Percentiles rank a stretch among this genome's conserved stretches.
phyloP scores from a whole-genome alignment of 1,284 basidiomycete genomes.

The Apiotrichum veenhuisii region DNA sequence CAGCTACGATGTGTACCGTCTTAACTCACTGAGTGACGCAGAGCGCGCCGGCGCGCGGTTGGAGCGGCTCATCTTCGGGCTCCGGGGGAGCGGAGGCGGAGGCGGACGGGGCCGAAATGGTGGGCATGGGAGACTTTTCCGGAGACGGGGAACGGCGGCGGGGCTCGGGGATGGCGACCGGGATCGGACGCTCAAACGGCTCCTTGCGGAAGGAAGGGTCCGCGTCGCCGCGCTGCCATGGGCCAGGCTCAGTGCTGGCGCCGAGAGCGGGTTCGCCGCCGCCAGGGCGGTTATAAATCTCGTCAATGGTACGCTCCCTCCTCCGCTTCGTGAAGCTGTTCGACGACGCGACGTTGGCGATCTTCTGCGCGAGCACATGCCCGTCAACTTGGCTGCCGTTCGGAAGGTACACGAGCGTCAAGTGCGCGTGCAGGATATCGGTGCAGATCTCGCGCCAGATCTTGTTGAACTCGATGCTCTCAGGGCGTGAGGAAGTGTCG shows the following conservation, averaged over 20 bases:
- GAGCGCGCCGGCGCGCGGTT: slow-evolving; percentile 29
- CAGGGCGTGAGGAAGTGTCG: slow-evolving; percentile 43
- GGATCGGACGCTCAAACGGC: slow-evolving; percentile 34
- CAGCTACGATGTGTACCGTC: neutral
- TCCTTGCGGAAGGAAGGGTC: slow-evolving; percentile 38
- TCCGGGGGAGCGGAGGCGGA: neutral
- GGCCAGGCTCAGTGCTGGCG: slow-evolving; percentile 35
- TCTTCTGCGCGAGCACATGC: slow-evolving; percentile 43
- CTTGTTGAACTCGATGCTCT: slow-evolving; percentile 39
- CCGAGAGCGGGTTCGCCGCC: slow-evolving; percentile 35
- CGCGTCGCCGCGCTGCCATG: slow-evolving; percentile 47
- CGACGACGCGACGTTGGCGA: slow-evolving; percentile 43
- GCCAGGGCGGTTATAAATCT: slow-evolving; percentile 33
- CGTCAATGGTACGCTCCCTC: slow-evolving; percentile 36
- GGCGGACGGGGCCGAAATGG: neutral
- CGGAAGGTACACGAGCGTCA: slow-evolving; percentile 47
- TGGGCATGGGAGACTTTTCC: neutral
- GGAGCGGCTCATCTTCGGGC: slow-evolving; percentile 19
- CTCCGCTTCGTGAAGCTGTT: slow-evolving; percentile 42
- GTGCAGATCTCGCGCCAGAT: slow-evolving; percentile 42
- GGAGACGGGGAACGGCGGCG: neutral
- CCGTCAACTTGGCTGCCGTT: slow-evolving; percentile 39
- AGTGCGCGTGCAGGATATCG: slow-evolving; percentile 37
- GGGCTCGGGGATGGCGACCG: slow-evolving; percentile 4
- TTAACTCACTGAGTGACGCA: slow-evolving; percentile 42